Evolutionary conservation across 176 grass and related monocot genomes (phyloP).

Genomic region (Carex littledalei): DNA sequence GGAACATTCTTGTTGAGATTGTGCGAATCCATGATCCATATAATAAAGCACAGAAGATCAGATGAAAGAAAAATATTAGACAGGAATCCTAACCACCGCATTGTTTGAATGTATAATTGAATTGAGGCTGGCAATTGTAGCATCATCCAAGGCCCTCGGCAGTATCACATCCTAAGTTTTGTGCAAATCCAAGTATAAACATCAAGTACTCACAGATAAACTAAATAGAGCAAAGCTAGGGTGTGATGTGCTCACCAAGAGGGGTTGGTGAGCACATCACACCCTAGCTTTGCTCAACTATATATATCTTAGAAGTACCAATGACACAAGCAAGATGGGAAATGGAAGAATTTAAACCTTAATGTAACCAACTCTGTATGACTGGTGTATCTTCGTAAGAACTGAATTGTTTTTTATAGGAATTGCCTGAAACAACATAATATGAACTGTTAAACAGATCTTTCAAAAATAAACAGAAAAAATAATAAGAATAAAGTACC

Average conservation of each 20-base stretch:
- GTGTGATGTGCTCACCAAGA: no score
- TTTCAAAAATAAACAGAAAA: conserved; percentile 18
- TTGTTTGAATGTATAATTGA: conserved; percentile 87
- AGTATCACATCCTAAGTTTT: conserved; percentile 88
- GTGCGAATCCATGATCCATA: not conserved
- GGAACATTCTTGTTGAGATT: not conserved
- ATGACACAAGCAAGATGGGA: conserved; percentile 19
- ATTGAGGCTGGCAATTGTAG: conserved; percentile 69
- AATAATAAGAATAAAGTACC: conserved; percentile 43
- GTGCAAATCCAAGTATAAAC: not conserved
- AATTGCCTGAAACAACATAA: conserved; percentile 47
- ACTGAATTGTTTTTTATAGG: conserved; percentile 62
- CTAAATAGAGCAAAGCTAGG: not conserved
- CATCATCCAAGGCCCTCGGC: conserved; percentile 85
- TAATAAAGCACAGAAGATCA: not conserved
- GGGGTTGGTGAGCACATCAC: no score
- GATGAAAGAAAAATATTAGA: not conserved
- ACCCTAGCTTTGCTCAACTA: not conserved
- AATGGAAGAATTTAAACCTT: conserved; percentile 41
- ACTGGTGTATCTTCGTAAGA: conserved; percentile 75
- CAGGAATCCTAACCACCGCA: conserved; percentile 66
- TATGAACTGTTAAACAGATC: conserved; percentile 19
- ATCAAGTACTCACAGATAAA: conserved; percentile 7
- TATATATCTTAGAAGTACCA: conserved; percentile 27
- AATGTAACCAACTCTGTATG: conserved; percentile 78